Evolutionary conservation across 2,329 filamentous ascomycete species (phyloP), one percentile per base, ranked within the genome.

Genomic region (Dactylonectria estremocensis): DNA sequence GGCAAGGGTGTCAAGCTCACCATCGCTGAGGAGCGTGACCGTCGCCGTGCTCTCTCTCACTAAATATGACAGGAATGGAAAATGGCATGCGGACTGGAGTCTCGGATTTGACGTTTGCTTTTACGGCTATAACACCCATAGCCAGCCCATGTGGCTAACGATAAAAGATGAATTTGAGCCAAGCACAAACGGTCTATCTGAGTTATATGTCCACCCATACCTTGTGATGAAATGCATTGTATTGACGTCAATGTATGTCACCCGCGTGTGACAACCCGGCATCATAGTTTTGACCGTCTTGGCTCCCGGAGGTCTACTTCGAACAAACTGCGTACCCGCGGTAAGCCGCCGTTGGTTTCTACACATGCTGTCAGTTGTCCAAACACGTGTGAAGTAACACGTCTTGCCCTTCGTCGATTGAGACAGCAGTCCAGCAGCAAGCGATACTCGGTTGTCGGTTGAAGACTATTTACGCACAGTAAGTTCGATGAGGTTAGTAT

Each of bases 1-100:
- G 96, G 96, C 89, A 98, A 98, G 92, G 96, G 96, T 94, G 96
- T 99, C 90, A 97, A 98, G 94, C 94, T 98, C 85, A 92, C 93
- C 83, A 98, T 99, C 82, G 95, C 95, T 79, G 95, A 99, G 90
- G 95, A 99, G 94, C 92, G 95, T 90, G 95, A 99, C 88, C 95
- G 95, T 86, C 94, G 95, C 84, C 93, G 96, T 83, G 94, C 95
- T 77, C 77, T 86, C 72, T 82, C 84, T 77, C 82, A 88, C 82
- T 88, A 89, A 87, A 77, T 74, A 66, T 72, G 71, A 62, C 31
- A 40, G 68, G 69, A 73, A 72, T 67, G 71, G 69, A 76, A 77
- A 77, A 72, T 75, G 78, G 80, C 79, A 80, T 80, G 79, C 76
- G 77, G 76, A 77, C 76, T 77, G 80, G 80, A 81, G 80, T 81